Evolutionary conservation across 2,329 filamentous ascomycete species (phyloP).

Genomic region (Penicillium sp.): DNA sequence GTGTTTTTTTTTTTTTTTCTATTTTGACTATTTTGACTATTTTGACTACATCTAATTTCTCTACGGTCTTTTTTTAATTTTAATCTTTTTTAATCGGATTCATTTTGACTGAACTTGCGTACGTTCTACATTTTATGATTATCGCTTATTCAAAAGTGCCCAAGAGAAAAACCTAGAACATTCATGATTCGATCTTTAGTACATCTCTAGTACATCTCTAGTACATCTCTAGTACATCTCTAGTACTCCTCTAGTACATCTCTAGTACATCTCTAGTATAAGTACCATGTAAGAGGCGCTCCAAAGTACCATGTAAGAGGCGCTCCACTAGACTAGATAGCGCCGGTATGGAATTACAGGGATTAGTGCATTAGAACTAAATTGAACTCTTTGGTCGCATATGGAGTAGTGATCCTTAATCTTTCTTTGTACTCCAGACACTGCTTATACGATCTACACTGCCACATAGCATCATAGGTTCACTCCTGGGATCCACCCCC

Average conservation of each 20-base stretch:
- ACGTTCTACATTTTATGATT: no score
- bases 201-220: not conserved
- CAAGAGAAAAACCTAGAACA: not conserved
- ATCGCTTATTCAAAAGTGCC: not conserved
- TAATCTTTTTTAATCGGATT: not conserved
- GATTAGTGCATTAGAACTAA: not conserved
- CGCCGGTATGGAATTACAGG: not conserved
- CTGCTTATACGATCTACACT: not conserved
- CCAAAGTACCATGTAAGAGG: conserved; percentile 20
- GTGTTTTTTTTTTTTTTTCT: not conserved
- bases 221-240: not conserved
- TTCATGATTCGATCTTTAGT: no score
- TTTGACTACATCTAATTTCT: not conserved
- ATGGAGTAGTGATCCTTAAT: no score
- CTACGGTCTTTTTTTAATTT: not conserved
- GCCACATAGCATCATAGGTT: not conserved
- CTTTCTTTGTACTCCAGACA: not conserved
- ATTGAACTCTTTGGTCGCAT: not conserved
- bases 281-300: conserved; percentile 21
- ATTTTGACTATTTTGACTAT: not conserved
- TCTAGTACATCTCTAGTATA: not conserved
- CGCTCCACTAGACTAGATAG: conserved; percentile 3
- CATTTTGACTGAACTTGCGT: not conserved
- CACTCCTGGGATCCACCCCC: conserved; percentile 10
- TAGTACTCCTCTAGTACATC: no score